Conservation (phyloP, 2,329 filamentous ascomycete genomes). For the Blastomyces silverae region DNA sequence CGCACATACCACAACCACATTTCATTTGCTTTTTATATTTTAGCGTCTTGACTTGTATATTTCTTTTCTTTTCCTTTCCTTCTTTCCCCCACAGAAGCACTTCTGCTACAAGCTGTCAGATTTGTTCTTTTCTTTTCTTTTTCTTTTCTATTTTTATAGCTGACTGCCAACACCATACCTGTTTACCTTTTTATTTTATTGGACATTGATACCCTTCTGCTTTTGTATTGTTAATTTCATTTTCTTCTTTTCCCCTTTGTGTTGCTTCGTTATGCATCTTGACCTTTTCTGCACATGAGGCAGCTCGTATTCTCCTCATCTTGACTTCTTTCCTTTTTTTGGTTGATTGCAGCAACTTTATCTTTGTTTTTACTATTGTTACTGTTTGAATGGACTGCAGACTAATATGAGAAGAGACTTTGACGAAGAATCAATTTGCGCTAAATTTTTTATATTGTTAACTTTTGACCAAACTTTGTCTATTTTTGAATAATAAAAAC, state of each 20-base stretch:
- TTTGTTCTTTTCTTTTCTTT: too few relatives aligned
- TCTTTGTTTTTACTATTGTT: not conserved
- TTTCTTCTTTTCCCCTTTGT: not conserved
- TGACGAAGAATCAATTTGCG: not conserved
- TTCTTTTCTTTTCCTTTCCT: not conserved
- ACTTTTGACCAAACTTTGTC: not conserved
- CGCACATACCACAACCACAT: not conserved
- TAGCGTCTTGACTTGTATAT: not conserved
- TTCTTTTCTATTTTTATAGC: not conserved
- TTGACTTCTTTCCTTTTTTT: not conserved
- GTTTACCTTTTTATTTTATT: not conserved
- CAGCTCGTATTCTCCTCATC: not conserved
- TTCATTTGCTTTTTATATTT: constrained; percentile 1
- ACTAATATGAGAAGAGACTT: not conserved
- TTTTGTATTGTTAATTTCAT: not conserved
- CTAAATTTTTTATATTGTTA: not conserved
- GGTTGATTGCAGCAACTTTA: not conserved
- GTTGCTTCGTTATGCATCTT: not conserved
- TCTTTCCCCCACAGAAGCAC: too few relatives aligned
- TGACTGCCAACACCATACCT: not conserved
- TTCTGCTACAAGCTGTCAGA: too few relatives aligned
- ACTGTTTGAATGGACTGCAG: not conserved
- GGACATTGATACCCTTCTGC: constrained; percentile 6
- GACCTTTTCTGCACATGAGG: not conserved
- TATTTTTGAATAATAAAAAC: too few relatives aligned